Conservation (phyloP, 495 filamentous ascomycete species). For the Lasiosphaeriaceae sp. region DNA sequence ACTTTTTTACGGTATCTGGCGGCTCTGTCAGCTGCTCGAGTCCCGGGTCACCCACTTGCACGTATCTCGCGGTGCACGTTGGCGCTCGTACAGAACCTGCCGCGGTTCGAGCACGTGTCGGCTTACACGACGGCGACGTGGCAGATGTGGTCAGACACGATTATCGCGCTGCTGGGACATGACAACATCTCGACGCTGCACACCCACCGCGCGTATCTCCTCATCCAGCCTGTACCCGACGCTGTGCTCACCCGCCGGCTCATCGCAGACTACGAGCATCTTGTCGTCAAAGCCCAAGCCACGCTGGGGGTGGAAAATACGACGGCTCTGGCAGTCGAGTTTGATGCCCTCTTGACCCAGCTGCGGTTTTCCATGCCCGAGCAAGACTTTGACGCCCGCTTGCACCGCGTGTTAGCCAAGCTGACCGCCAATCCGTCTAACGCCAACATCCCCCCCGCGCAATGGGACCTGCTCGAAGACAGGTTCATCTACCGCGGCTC, state of each 20-base stretch:
- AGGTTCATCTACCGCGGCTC: constrained; percentile 7
- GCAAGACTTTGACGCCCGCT: not conserved
- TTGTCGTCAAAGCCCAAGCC: not conserved
- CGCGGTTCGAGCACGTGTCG: not conserved
- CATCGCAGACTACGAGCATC: constrained; percentile 3
- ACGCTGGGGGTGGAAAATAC: constrained; percentile 1
- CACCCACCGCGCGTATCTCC: constrained; percentile 10
- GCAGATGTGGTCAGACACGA: constrained; percentile 8
- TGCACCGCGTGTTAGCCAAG: not conserved
- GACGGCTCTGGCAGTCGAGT: constrained; percentile 1
- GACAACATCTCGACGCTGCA: constrained; percentile 7
- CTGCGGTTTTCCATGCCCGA: not conserved
- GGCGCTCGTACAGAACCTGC: not conserved
- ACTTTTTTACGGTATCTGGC: constrained; percentile 13
- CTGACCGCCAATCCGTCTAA: constrained; percentile 3
- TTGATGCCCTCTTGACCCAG: constrained; percentile 9
- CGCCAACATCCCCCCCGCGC: not conserved
- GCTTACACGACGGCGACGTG: constrained; percentile 10
- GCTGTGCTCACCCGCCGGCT: not conserved
- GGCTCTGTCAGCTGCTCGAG: not conserved
- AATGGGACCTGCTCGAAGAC: constrained; percentile 1
- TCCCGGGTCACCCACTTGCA: constrained; percentile 6
- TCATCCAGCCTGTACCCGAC: constrained; percentile 5
- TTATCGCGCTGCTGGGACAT: not conserved
- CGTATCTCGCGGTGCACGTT: not conserved